Evolutionary conservation across 2,329 filamentous ascomycete genomes (phyloP), one percentile per base, ranked within the genome.

Genomic region (Paraphaeosphaeria minitans): DNA sequence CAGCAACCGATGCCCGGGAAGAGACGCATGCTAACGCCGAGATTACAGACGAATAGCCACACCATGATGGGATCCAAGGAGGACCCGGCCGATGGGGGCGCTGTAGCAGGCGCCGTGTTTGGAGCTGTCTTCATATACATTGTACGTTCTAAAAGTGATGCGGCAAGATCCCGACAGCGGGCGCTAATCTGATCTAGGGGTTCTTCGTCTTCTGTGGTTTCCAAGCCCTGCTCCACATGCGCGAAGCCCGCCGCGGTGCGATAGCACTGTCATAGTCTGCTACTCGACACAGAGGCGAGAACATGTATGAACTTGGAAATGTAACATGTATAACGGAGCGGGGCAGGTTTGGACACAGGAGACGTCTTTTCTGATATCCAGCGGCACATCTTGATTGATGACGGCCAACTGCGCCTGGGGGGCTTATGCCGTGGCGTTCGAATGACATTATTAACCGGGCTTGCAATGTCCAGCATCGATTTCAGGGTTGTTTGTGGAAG

Each of bases 181-280:
- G 57, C 62, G 60, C 69, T 29, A 22, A 29, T 7, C 27, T 33
- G 14, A 19, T 39, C 2, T 48, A 70, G 93, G 88, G 84, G 19
- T 98, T 98, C 83, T 85, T 97, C 57, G 84, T 96, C 52, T 97
- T 96, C 81, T 98, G 94, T 79, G 91, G 89, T 58, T 86, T 93
- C 66, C 94, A 98, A 78, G 94, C 93, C 63, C 86, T 90, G 73
- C 84, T 97, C 61, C 93, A 98, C 78, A 80, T 92, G 70, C 89
- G 92, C 77, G 89, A 93, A 78, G 92, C 87, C 79, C 85, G 91
- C 77, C 85, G 90, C 75, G 93, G 93, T 64, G 90, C 92, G 62
- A 97, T 97, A 80, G 87, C 90, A 60, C 82, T 97, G 75, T 84
- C 81, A 69, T 86, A 61, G 69, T 55, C 49, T 19, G 31, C 22